phyloP scores from a whole-genome alignment of 148 eudicot genomes.

The Fagopyrum homotropicum region DNA sequence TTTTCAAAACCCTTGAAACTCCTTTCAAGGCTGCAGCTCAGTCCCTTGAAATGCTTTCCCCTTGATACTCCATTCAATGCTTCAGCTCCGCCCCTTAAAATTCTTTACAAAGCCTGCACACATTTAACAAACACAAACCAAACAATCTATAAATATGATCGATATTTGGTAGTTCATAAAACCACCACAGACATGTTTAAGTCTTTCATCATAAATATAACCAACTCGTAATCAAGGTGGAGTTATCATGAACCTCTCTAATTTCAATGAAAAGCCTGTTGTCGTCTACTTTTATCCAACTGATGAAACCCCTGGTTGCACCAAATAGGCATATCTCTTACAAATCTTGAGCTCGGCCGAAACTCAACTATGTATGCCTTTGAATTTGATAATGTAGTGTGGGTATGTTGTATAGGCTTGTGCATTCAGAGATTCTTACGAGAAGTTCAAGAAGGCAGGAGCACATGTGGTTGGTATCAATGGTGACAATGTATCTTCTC shows the following conservation, averaged over 20 bases:
- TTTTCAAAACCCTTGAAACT: no score
- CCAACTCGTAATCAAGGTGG: conserved; percentile 99
- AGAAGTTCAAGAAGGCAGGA: conserved; percentile 98
- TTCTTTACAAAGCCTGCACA: no score
- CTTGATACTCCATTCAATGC: no score
- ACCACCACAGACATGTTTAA: no score
- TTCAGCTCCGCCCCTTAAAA: no score
- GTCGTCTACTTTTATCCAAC: conserved; percentile 96
- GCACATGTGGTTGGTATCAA: conserved; percentile 94
- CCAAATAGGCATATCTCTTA: conserved; percentile 61
- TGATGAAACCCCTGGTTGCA: conserved; percentile 99
- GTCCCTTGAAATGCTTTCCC: no score
- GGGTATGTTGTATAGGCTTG: conserved; percentile 49
- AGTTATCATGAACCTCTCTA: conserved; percentile 64
- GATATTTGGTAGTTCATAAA: no score
- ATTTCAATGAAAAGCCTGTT: conserved; percentile 86
- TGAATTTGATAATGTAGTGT: no score
- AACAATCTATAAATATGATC: no score
- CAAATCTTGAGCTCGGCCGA: not conserved
- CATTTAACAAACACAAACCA: no score
- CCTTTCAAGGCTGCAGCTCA: no score
- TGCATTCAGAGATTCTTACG: conserved; percentile 97
- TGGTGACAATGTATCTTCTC: conserved; percentile 75
- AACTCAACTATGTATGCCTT: not conserved
- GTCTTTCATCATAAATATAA: no score